Percentiles rank a stretch among this genome's conserved stretches.
These are phyloP conservation scores for Iberis pinnata DNA, from an alignment of 345 rosid genomes.

Conservation along the genomic window DNA sequence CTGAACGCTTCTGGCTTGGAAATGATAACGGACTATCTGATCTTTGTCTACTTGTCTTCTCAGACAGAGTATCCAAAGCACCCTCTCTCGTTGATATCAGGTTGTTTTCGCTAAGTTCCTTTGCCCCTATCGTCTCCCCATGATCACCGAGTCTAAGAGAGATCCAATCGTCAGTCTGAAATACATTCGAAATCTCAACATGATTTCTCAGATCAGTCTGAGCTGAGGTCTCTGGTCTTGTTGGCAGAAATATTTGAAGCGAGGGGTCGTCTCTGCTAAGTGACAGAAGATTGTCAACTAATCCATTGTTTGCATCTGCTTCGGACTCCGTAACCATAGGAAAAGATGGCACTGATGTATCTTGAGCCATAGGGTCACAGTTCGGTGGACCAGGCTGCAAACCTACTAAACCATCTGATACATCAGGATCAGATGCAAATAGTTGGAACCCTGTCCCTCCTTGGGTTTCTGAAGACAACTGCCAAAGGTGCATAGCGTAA, in stretches of 20 bases:
- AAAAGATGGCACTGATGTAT: conserved; percentile 37
- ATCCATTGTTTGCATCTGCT: conserved; percentile 41
- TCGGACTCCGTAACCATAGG: conserved; percentile 43
- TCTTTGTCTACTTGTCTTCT: conserved; percentile 58
- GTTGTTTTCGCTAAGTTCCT: conserved; percentile 39
- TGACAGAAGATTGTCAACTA: conserved; percentile 65
- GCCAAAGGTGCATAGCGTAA: conserved; percentile 65
- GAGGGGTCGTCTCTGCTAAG: conserved; percentile 71
- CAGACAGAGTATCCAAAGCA: conserved; percentile 46
- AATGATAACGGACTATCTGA: conserved; percentile 62
- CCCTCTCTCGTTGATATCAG: conserved; percentile 23
- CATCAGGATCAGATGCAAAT: conserved; percentile 54
- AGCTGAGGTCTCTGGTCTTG: conserved; percentile 51
- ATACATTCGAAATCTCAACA: conserved; percentile 56
- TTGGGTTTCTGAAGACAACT: conserved; percentile 51
- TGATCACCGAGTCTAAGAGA: conserved; percentile 85
- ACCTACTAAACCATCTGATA: conserved; percentile 50
- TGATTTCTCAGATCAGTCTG: conserved; percentile 51
- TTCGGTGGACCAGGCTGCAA: conserved; percentile 39
- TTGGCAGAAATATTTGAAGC: conserved; percentile 83
- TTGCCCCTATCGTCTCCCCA: conserved; percentile 29
- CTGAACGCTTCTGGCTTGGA: conserved; percentile 86
- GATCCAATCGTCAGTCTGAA: conserved; percentile 71
- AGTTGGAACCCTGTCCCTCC: conserved; percentile 66
- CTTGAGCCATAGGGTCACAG: conserved; percentile 46